phyloP scores from a whole-genome alignment of 768 basidiomycete species.

The Russula foetens region DNA sequence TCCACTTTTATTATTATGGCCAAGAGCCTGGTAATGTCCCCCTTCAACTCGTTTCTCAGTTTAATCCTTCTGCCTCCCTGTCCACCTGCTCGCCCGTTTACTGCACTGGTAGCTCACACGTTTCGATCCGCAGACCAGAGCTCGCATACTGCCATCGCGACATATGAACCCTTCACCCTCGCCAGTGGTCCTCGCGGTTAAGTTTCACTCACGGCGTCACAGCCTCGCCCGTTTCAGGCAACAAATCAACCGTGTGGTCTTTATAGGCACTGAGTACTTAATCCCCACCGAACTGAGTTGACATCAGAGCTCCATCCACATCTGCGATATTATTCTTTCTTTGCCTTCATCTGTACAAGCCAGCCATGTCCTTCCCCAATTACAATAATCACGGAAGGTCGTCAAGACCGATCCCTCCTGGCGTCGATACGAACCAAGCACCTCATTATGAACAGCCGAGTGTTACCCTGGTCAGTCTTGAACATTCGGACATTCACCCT shows the following conservation, averaged over 20 bases:
- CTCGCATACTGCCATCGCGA: not conserved
- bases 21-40: slow-evolving; percentile 1
- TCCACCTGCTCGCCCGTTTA: not conserved
- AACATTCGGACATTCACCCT: too few species aligned
- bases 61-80: not conserved
- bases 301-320: slow-evolving; percentile 1
- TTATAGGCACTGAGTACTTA: slow-evolving; percentile 4
- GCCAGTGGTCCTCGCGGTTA: not conserved
- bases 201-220: not conserved
- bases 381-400: slow-evolving; percentile 13
- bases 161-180: slow-evolving; percentile 15
- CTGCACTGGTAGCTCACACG: slow-evolving; percentile 10
- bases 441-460: too few species aligned
- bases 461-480: too few species aligned
- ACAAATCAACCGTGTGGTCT: not conserved
- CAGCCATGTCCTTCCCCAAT: slow-evolving; percentile 18
- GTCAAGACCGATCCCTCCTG: slow-evolving; percentile 5
- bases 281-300: not conserved
- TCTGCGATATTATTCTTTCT: slow-evolving; percentile 11
- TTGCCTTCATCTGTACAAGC: slow-evolving; percentile 19
- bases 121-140: slow-evolving; percentile 4
- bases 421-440: too few species aligned
- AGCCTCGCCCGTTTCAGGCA: not conserved
- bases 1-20: not conserved
- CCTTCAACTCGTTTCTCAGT: slow-evolving; percentile 1